Conservation (phyloP, 148 eudicot genomes). For the Rhododendron molle region DNA sequence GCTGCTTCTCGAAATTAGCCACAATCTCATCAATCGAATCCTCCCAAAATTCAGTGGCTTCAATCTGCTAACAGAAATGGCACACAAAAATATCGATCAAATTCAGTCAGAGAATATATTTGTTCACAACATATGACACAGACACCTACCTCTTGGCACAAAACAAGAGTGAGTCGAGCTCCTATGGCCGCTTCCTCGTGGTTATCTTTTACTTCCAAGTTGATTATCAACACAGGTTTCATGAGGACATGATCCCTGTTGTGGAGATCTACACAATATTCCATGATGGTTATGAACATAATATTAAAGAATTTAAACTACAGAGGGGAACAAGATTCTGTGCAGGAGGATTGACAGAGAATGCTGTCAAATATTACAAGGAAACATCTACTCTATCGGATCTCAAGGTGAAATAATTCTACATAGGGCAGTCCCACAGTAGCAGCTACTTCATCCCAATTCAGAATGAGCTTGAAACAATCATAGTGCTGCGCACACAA, state of each 20-base stretch:
- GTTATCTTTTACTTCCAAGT: constrained; percentile 94
- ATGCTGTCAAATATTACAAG: neutral
- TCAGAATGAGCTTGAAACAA: neutral
- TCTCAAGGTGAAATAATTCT: neutral
- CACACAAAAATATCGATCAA: neutral
- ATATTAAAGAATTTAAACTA: neutral
- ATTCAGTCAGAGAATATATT: neutral
- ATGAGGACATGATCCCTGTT: constrained; percentile 69
- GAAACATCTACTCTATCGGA: neutral
- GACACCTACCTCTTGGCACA: constrained; percentile 74
- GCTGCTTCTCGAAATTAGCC: constrained; percentile 63
- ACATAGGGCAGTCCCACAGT: neutral
- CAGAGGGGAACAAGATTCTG: neutral
- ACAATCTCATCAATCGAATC: constrained; percentile 71
- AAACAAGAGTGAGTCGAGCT: constrained; percentile 67
- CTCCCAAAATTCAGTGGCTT: constrained; percentile 76
- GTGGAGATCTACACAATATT: constrained; percentile 59
- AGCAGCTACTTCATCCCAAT: neutral
- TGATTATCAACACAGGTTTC: constrained; percentile 80
- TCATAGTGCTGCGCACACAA: neutral
- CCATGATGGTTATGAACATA: neutral
- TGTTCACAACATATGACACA: neutral
- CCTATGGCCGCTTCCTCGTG: constrained; percentile 96
- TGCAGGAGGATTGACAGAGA: neutral
- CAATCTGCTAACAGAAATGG: constrained; percentile 46